A percentile compares a stretch with the other conserved stretches of the same genome.
Evolutionary conservation across 164 flowering plant genomes (phyloP).

Genomic region (Sedum album): DNA sequence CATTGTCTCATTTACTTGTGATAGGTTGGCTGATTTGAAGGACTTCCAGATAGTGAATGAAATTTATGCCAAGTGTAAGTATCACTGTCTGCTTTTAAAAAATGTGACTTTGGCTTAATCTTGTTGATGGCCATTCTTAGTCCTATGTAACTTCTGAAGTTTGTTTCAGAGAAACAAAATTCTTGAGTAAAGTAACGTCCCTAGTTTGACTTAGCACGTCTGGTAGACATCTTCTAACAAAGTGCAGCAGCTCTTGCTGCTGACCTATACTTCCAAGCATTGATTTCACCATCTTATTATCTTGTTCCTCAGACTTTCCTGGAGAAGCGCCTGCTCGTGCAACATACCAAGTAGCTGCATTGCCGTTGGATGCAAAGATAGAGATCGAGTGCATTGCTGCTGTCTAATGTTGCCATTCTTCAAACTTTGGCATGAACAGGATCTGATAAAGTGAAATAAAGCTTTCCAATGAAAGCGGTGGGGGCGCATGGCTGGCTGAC

Average conservation of each 20-base stretch:
- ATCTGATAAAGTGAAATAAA: constrained; percentile 9
- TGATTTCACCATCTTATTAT: background rate
- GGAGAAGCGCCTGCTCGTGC: constrained; percentile 83
- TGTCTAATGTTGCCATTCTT: constrained; percentile 17
- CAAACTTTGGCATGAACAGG: background rate
- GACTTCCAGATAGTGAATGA: constrained; percentile 98
- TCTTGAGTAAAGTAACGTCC: too few relatives aligned
- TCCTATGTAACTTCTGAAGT: background rate
- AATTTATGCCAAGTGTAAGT: constrained; percentile 93
- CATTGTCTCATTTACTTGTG: constrained; percentile 3
- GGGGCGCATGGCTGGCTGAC: background rate
- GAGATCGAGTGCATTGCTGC: constrained; percentile 96
- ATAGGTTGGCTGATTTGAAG: constrained; percentile 94
- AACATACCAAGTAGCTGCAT: constrained; percentile 81
- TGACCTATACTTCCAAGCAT: background rate
- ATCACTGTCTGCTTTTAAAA: background rate
- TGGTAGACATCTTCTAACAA: background rate
- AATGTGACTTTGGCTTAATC: too few relatives aligned
- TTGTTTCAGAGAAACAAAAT: too few relatives aligned
- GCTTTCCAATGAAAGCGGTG: background rate
- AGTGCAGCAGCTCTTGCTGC: too few relatives aligned
- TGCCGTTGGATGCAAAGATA: constrained; percentile 78
- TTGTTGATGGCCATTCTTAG: background rate
- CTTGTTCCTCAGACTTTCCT: constrained; percentile 60
- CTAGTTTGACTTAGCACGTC: too few relatives aligned